Evolutionary conservation across 352 stramenopile genomes (phyloP), one percentile per base, ranked within the genome.

Genomic region (Phytophthora litchii): DNA sequence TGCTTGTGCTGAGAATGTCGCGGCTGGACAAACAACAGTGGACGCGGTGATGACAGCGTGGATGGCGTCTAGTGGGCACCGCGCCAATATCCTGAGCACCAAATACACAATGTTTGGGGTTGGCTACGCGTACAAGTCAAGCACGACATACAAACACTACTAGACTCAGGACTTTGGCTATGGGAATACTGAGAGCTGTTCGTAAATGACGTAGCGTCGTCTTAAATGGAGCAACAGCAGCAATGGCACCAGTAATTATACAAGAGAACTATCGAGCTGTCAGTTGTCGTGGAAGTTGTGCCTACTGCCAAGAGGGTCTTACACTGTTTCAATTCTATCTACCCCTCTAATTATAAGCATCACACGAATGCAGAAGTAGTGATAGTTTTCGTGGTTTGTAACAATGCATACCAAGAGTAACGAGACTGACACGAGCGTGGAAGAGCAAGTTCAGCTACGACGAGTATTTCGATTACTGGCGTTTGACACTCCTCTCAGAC

Each of bases 361-460:
- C 32, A 11, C 10, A 38, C n/a, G n/a, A n/a, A n/a, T n/a, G n/a
- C n/a, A n/a, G n/a, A n/a, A n/a, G n/a, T n/a, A n/a, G n/a, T n/a
- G n/a, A n/a, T n/a, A n/a, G n/a, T 19, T 14, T 7, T 37, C 29
- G 20, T 27, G 11, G 1, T 32, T 6, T 14, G 14, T 34, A 20
- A n/a, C 27, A n/a, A 72, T 69, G 64, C 37, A 57, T 13, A 60
- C 72, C 23, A 60, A 68, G 50, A 56, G 20, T 10, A 67, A 42
- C 46, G 55, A 29, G 5, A 32, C 46, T 11, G 64, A 75, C 14
- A 76, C 70, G 44, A 89, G 72, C 20, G 79, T 93, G 17, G 84
- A 91, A 38, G 84, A 93, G 66, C 78, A 91, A 61, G 61, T 91
- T n/a, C 84, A 91, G 48, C 67, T 93, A 12, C 72, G 74, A 12